Evolutionary conservation across 805 yeast genomes (phyloP).

Genomic region (Saturnispora galanensis): DNA sequence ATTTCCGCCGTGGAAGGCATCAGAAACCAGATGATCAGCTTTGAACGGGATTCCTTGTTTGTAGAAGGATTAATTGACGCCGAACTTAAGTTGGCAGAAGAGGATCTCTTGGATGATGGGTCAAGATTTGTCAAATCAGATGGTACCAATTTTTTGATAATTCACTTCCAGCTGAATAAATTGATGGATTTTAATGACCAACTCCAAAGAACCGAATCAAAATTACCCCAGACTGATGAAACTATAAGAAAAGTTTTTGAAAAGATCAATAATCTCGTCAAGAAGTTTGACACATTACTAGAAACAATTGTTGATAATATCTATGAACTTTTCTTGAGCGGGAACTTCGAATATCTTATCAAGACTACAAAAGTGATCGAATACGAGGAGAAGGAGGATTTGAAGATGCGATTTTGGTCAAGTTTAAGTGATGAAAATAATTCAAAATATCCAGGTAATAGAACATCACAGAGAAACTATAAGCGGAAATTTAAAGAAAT

Average conservation of each 20-base stretch:
- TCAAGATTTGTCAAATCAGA: slow-evolving; percentile 22
- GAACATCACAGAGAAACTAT: slow-evolving; percentile 41
- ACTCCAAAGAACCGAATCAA: slow-evolving; percentile 39
- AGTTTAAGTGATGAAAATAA: slow-evolving; percentile 10
- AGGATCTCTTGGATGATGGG: slow-evolving; percentile 12
- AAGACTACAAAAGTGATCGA: slow-evolving; percentile 72
- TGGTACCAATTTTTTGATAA: slow-evolving; percentile 46
- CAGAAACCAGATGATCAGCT: slow-evolving; percentile 49
- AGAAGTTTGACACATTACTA: slow-evolving; percentile 55
- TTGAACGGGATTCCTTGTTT: slow-evolving; percentile 39
- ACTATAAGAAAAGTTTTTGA: slow-evolving; percentile 50
- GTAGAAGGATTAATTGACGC: slow-evolving; percentile 45
- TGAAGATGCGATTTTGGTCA: slow-evolving; percentile 32
- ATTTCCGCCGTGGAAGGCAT: slow-evolving; percentile 61
- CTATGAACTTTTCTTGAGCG: slow-evolving; percentile 57
- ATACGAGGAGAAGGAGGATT: slow-evolving; percentile 70
- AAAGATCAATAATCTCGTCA: slow-evolving; percentile 38
- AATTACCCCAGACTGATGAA: slow-evolving; percentile 51
- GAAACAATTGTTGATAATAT: slow-evolving; percentile 56
- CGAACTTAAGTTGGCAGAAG: slow-evolving; percentile 23
- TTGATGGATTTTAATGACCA: slow-evolving; percentile 75
- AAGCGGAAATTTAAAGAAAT: slow-evolving; percentile 49
- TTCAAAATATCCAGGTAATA: slow-evolving; percentile 30
- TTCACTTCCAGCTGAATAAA: slow-evolving; percentile 62
- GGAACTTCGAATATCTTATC: slow-evolving; percentile 56